Evolutionary conservation across 2,329 filamentous ascomycete species (phyloP).

Genomic region (Penicillium rolfsii): DNA sequence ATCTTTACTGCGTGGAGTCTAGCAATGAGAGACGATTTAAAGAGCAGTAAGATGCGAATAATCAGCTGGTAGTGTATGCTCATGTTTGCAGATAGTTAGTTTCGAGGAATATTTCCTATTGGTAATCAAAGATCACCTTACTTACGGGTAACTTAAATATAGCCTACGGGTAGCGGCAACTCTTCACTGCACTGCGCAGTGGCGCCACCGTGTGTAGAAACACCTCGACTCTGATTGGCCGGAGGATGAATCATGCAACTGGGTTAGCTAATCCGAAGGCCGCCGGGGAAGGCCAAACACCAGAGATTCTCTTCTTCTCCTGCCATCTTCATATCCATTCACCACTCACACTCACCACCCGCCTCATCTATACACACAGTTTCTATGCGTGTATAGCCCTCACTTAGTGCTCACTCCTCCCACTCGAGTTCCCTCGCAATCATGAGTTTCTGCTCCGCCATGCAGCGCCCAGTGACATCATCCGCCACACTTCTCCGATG

Average conservation of each 20-base stretch:
- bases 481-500: constrained; percentile 48
- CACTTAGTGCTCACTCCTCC: constrained; percentile 8
- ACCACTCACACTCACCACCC: constrained; percentile 10
- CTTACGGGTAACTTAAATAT: too few species aligned
- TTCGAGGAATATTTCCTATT: neutral
- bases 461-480: constrained; percentile 52
- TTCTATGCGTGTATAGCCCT: constrained; percentile 26
- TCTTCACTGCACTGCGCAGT: constrained; percentile 14
- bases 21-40: neutral
- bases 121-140: too few species aligned
- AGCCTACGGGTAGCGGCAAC: neutral
- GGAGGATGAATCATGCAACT: constrained; percentile 22
- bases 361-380: constrained; percentile 10
- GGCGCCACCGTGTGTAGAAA: constrained; percentile 45
- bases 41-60: neutral
- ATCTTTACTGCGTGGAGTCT: neutral
- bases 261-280: constrained; percentile 32
- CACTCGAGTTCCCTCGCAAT: constrained; percentile 16
- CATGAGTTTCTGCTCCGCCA: constrained; percentile 47
- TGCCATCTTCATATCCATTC: constrained; percentile 8
- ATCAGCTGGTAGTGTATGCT: neutral
- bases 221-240: constrained; percentile 44
- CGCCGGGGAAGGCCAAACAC: constrained; percentile 31
- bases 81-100: neutral
- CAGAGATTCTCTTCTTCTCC: constrained; percentile 25